Conservation (phyloP, 129 eudicot genomes). For the Heracleum sosnowskyi region DNA sequence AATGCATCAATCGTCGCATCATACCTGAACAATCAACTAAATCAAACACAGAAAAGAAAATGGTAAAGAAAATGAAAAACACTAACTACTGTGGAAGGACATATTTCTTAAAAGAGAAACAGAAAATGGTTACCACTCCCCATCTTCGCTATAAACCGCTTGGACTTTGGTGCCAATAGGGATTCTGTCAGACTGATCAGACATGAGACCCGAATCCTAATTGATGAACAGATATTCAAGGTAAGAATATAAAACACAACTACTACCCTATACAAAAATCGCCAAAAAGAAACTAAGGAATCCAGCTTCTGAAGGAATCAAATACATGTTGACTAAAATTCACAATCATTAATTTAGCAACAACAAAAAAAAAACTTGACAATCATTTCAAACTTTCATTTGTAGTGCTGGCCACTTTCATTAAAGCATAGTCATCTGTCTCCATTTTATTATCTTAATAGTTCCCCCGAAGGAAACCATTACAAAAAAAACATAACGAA, state of each 20-base stretch:
- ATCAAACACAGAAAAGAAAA: conserved; percentile 47
- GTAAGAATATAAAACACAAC: not conserved
- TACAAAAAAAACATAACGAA: too few relatives aligned
- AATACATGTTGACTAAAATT: not conserved
- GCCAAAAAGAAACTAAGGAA: not conserved
- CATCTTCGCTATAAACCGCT: conserved; percentile 97
- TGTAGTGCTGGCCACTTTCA: not conserved
- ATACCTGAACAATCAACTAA: conserved; percentile 82
- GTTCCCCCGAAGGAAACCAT: too few relatives aligned
- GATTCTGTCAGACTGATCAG: conserved; percentile 40
- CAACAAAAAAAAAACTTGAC: too few relatives aligned
- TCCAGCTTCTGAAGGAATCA: not conserved
- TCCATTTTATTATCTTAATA: not conserved
- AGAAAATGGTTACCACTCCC: conserved; percentile 65
- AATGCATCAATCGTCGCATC: conserved; percentile 71
- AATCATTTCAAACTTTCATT: not conserved
- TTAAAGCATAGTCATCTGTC: not conserved
- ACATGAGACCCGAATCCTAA: conserved; percentile 39
- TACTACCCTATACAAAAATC: not conserved
- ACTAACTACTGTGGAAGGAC: not conserved
- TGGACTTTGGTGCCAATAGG: conserved; percentile 85
- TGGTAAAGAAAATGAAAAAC: conserved; percentile 23
- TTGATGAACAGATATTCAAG: not conserved
- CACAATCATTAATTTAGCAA: not conserved
- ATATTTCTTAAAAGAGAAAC: conserved; percentile 5